These are phyloP conservation scores for Nissolia schottii DNA, from an alignment of 306 rosid genomes.

Conservation along the genomic window DNA sequence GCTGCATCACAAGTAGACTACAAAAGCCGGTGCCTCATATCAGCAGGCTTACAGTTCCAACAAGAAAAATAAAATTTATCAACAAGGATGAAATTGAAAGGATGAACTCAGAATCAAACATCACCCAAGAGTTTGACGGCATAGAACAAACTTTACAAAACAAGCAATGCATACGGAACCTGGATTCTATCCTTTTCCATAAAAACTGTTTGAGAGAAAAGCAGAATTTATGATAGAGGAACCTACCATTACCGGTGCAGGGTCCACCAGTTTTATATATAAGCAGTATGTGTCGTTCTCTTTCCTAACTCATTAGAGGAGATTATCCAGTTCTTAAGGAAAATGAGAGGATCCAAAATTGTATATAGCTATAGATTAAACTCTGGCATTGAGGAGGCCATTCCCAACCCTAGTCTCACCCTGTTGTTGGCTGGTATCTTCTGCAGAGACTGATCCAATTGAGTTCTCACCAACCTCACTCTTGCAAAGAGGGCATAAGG, in stretches of 20 bases:
- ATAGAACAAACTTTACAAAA: constrained; percentile 31
- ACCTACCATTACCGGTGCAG: not conserved
- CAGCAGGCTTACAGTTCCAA: constrained; percentile 9
- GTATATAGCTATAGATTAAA: constrained; percentile 17
- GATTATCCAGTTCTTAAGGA: constrained; percentile 15
- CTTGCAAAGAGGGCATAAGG: constrained; percentile 93
- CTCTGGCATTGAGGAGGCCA: constrained; percentile 23
- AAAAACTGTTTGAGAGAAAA: constrained; percentile 8
- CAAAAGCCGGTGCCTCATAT: not conserved
- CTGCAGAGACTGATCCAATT: constrained; percentile 34
- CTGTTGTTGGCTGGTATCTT: constrained; percentile 43
- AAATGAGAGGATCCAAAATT: constrained; percentile 18
- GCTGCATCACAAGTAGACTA: constrained; percentile 7
- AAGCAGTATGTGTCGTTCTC: constrained; percentile 12
- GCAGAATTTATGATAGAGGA: constrained; percentile 12
- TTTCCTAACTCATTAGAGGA: constrained; percentile 15
- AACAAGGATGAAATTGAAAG: constrained; percentile 26
- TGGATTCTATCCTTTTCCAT: constrained; percentile 18
- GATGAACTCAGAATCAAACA: constrained; percentile 26
- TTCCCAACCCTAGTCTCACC: constrained; percentile 34
- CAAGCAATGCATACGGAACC: not conserved
- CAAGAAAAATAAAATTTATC: constrained; percentile 11
- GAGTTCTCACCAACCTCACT: constrained; percentile 59
- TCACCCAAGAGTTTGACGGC: constrained; percentile 15
- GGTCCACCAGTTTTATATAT: not conserved